Evolutionary conservation across 768 basidiomycete species (phyloP), one percentile per base, ranked within the genome.

Genomic region (Lactarius psammicola): DNA sequence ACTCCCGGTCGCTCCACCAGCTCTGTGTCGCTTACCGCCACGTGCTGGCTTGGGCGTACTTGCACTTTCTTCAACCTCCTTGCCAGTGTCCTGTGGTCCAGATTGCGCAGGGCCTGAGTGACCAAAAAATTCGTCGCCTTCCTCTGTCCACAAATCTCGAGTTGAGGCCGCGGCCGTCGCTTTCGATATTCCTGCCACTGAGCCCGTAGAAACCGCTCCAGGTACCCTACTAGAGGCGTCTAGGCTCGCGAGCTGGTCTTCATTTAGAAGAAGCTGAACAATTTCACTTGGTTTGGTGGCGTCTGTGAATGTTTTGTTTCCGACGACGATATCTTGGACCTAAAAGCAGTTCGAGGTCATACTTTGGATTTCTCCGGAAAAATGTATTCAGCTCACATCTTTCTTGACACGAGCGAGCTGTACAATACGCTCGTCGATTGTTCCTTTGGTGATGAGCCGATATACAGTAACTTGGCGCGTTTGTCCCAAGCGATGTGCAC

Each of bases 291-390:
- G 93, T 75, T 94, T 95, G 23, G 94, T 86, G 60, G 91, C 90
- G 68, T 97, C 95, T 2, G 91, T 93, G 74, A 97, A 88, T 67
- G 87, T 94, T 77, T 97, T 98, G 78, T 92, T 95, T 60, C 97
- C 97, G 9, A 99, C 97, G 60, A 99, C 97, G 66, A 98, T 96
- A 71, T 99, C 97, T 86, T 98, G 97, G 5, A 98, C 95, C 94
- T 95, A 66, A 10, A n/a, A 49, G 34, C 10, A 17, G 40, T 40
- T 26, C 49, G 33, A 64, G 26, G 62, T 65, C 31, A 66, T 59
- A 42, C 42, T 55, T 34, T 31, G 64, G 49, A 64, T 68, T 60
- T 60, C 64, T 38, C 63, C 17, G 38, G 26, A 23, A 63, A 57
- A 51, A 60, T 44, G 44, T 34, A 17, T 51, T 9, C 9, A 13